phyloP scores from a whole-genome alignment of 768 basidiomycete species.

The Sporobolomyces phaffii region DNA sequence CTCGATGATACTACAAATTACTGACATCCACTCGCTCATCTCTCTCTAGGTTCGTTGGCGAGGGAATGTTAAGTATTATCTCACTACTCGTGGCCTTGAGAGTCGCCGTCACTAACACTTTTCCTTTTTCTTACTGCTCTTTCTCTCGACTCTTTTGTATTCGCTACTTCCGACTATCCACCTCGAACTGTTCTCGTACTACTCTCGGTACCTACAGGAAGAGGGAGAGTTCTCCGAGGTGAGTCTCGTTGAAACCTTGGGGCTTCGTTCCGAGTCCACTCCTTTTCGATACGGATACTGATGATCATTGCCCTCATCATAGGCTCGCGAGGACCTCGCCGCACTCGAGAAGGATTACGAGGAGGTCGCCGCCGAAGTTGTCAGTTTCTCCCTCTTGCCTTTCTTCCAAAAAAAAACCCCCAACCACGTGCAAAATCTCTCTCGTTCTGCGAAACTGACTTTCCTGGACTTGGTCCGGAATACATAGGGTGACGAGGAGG shows the following conservation, averaged over 20 bases:
- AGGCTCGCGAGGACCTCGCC: conserved; percentile 91
- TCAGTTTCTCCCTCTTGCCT: neutral
- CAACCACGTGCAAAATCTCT: neutral
- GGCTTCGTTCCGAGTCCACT: neutral
- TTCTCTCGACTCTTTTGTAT: no score
- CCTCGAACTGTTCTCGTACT: no score
- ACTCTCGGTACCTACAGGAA: conserved; percentile 50
- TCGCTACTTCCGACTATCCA: no score
- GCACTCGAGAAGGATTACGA: conserved; percentile 94
- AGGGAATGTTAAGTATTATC: no score
- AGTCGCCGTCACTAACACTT: no score
- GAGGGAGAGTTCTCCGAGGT: conserved; percentile 94
- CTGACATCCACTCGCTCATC: neutral
- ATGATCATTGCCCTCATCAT: neutral
- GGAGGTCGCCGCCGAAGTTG: conserved; percentile 58
- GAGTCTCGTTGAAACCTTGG: neutral
- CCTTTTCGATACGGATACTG: neutral
- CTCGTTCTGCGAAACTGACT: no score
- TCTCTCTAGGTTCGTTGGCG: conserved; percentile 59
- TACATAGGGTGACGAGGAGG: conserved; percentile 27
- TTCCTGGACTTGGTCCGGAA: neutral
- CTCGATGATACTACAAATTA: neutral
- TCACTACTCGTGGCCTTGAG: no score
- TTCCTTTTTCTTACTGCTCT: no score
- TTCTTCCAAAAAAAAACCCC: no score